phyloP scores from a whole-genome alignment of 192 early-diverging fungal genomes.

The Lunasporangiospora selenospora region DNA sequence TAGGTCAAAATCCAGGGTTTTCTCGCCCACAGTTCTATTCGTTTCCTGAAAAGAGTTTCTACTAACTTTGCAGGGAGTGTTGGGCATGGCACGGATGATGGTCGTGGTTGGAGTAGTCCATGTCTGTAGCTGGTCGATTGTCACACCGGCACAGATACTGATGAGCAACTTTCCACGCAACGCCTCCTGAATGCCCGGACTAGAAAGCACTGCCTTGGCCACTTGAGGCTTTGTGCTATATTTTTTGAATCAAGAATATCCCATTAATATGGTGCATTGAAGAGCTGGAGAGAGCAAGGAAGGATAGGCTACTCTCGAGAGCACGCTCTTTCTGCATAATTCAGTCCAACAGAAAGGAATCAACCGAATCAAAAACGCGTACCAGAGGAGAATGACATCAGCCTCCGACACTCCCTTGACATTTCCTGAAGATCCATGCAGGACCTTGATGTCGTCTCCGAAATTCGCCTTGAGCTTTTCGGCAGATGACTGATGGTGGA shows the following conservation, averaged over 20 bases:
- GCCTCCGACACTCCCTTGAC: conserved; percentile 49
- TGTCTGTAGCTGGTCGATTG: conserved; percentile 52
- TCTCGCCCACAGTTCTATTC: not conserved
- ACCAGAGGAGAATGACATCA: conserved; percentile 57
- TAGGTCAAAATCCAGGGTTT: not conserved
- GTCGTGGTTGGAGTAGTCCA: conserved; percentile 54
- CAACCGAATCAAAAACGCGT: no score
- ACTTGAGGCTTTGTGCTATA: conserved; percentile 59
- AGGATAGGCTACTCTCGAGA: no score
- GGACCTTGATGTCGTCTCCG: conserved; percentile 26
- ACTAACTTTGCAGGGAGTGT: conserved; percentile 59
- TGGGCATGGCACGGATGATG: conserved; percentile 63
- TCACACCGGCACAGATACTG: conserved; percentile 60
- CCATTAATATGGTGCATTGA: no score
- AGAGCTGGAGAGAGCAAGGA: no score
- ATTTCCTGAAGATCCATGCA: conserved; percentile 46
- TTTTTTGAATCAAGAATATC: no score
- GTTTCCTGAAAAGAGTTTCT: not conserved
- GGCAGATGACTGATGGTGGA: conserved; percentile 52
- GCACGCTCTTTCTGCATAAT: no score
- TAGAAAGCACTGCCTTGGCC: conserved; percentile 52
- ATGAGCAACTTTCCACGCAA: conserved; percentile 53
- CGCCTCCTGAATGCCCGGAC: conserved; percentile 50
- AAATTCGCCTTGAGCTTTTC: conserved; percentile 26
- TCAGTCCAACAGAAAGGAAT: no score